A percentile compares a stretch with the other conserved stretches of the same genome.
Evolutionary conservation across 805 yeast genomes (phyloP).

Genomic region (Saccharomycopsis malanga): DNA sequence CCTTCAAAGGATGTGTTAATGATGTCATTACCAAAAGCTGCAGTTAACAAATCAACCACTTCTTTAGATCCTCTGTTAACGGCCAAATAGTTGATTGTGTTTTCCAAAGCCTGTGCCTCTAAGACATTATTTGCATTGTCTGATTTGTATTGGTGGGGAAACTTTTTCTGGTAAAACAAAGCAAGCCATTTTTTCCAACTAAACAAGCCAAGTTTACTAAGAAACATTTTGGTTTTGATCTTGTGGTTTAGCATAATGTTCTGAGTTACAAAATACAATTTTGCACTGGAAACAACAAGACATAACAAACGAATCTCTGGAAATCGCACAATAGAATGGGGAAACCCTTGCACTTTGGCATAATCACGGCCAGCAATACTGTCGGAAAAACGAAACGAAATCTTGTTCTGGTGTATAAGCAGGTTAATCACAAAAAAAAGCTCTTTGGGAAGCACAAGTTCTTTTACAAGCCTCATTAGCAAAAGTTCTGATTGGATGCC

Average conservation of each 20-base stretch:
- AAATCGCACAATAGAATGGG: conserved; percentile 20
- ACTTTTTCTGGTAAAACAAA: conserved; percentile 3
- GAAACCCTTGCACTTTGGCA: too few species aligned
- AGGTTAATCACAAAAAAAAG: conserved; percentile 55
- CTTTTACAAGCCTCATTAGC: conserved; percentile 35
- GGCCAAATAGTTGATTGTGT: conserved; percentile 23
- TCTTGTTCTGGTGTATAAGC: conserved; percentile 73
- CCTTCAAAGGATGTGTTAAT: conserved; percentile 29
- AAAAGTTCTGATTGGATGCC: conserved; percentile 32
- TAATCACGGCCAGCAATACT: too few species aligned
- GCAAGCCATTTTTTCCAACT: conserved; percentile 22
- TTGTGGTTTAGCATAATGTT: too few species aligned
- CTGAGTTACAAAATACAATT: conserved; percentile 24
- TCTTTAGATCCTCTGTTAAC: conserved; percentile 23
- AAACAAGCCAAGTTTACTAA: background rate
- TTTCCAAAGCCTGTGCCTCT: conserved; percentile 29
- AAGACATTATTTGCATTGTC: background rate
- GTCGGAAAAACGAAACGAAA: background rate
- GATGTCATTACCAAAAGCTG: conserved; percentile 16
- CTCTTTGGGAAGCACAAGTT: conserved; percentile 44
- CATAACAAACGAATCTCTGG: conserved; percentile 24
- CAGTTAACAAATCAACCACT: conserved; percentile 13
- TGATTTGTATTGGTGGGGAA: conserved; percentile 11
- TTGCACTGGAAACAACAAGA: conserved; percentile 20
- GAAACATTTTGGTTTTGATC: too few species aligned